Evolutionary conservation across 2,329 filamentous ascomycete species (phyloP).

Genomic region (Calonectria pauciramosa): DNA sequence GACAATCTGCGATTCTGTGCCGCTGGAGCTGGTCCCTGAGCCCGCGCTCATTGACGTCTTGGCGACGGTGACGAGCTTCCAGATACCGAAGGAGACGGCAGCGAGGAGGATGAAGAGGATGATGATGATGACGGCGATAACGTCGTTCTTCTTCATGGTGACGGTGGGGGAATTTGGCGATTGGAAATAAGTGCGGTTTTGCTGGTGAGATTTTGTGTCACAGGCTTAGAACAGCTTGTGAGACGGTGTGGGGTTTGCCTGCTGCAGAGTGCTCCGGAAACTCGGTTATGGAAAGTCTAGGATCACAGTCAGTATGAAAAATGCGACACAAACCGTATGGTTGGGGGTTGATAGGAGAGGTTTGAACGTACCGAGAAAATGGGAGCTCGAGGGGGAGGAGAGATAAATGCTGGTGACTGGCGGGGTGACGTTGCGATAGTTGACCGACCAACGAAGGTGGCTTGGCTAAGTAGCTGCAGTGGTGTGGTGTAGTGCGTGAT

Average conservation of each 20-base stretch:
- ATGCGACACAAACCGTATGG: background rate
- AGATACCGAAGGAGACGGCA: constrained; percentile 74
- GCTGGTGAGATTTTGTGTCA: background rate
- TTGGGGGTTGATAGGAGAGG: background rate
- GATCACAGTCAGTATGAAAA: constrained; percentile 10
- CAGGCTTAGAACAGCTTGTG: background rate
- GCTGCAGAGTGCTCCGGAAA: background rate
- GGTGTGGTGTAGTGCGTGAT: background rate
- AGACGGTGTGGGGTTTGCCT: background rate
- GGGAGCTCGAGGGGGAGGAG: background rate
- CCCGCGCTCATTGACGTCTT: constrained; percentile 59
- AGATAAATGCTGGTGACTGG: constrained; percentile 17
- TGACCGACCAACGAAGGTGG: constrained; percentile 26
- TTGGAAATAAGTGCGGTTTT: constrained; percentile 7
- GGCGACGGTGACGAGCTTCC: constrained; percentile 69
- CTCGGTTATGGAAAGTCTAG: background rate
- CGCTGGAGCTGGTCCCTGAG: constrained; percentile 48
- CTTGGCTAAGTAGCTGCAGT: background rate
- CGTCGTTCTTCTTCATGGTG: constrained; percentile 75
- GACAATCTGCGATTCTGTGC: constrained; percentile 41
- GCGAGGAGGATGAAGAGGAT: constrained; percentile 74
- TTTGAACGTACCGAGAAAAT: constrained; percentile 16
- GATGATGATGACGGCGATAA: constrained; percentile 78
- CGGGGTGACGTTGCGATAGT: constrained; percentile 18
- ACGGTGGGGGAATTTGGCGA: constrained; percentile 40